phyloP scores from a whole-genome alignment of 106 monocot genomes.

The Dendrobium nobile region DNA sequence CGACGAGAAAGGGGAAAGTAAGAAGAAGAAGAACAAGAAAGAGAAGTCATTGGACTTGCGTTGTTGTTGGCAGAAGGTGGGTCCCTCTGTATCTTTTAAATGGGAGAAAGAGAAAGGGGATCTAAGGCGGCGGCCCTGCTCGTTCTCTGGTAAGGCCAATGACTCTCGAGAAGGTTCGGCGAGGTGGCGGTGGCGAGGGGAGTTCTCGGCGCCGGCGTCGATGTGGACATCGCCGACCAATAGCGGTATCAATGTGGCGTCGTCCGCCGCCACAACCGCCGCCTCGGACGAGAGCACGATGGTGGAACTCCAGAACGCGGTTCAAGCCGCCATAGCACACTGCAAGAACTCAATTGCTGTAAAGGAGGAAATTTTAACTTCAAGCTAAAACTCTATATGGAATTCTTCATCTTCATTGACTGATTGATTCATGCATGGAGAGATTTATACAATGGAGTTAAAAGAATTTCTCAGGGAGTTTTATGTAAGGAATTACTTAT shows the following conservation, averaged over 20 bases:
- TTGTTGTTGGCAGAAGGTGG: conserved; percentile 40
- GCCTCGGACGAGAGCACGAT: conserved; percentile 77
- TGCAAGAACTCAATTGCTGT: conserved; percentile 68
- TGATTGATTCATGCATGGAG: no score
- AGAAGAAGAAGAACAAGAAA: conserved; percentile 14
- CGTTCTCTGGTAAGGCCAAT: conserved; percentile 46
- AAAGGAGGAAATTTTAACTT: conserved; percentile 12
- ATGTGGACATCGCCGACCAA: conserved; percentile 65
- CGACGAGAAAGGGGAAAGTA: conserved; percentile 21
- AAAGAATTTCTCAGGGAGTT: no score
- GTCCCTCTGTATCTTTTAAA: conserved; percentile 14
- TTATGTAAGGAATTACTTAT: no score
- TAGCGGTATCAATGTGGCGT: conserved; percentile 49
- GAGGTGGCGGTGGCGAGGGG: conserved; percentile 30
- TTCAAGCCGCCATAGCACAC: conserved; percentile 84
- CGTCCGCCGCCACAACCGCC: conserved; percentile 10
- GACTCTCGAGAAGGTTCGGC: conserved; percentile 9
- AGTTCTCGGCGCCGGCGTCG: conserved; percentile 61
- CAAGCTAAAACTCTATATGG: no score
- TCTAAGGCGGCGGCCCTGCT: conserved; percentile 32
- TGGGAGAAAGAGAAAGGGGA: conserved; percentile 21
- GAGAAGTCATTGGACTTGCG: conserved; percentile 29
- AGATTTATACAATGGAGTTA: no score
- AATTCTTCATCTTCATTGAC: no score
- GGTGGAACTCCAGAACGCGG: conserved; percentile 88